Evolutionary conservation across 129 eudicot species (phyloP).

Genomic region (Chrysanthemum lavandulifolium): DNA sequence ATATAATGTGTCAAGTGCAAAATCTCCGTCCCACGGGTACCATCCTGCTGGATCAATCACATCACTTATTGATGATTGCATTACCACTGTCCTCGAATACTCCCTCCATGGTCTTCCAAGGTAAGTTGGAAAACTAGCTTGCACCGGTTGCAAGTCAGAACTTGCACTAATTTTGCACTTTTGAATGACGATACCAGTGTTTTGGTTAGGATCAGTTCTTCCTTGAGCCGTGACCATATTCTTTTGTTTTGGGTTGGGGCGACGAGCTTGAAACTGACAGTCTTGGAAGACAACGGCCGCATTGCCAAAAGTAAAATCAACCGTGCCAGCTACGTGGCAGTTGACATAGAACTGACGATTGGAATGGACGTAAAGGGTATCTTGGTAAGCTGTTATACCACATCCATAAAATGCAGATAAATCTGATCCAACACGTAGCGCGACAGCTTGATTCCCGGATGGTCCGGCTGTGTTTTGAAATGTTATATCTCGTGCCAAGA

Average conservation of each 20-base stretch:
- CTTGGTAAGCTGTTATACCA: constrained; percentile 52
- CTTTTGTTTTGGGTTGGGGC: constrained; percentile 39
- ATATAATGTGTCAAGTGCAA: constrained; percentile 48
- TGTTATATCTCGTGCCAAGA: constrained; percentile 49
- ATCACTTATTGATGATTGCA: constrained; percentile 41
- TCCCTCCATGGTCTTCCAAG: constrained; percentile 70
- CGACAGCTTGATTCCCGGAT: constrained; percentile 63
- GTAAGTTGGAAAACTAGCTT: constrained; percentile 27
- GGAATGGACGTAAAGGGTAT: constrained; percentile 50
- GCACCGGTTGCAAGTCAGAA: constrained; percentile 42
- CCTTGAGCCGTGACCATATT: constrained; percentile 70
- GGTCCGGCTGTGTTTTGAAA: constrained; percentile 58
- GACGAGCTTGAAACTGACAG: constrained; percentile 38
- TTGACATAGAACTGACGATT: constrained; percentile 57
- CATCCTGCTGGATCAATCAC: constrained; percentile 52
- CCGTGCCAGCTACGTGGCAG: constrained; percentile 41
- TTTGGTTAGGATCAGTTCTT: constrained; percentile 33
- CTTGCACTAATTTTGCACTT: constrained; percentile 38
- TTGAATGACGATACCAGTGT: constrained; percentile 28
- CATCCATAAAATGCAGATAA: constrained; percentile 51
- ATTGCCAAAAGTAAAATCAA: constrained; percentile 63
- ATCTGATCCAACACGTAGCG: constrained; percentile 60
- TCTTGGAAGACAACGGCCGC: constrained; percentile 56
- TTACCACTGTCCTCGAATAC: constrained; percentile 57
- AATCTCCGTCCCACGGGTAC: constrained; percentile 49